Percentiles rank a stretch among this genome's conserved stretches.
These are phyloP conservation scores for Gossypium turneri DNA, from an alignment of 345 rosid species.

Conservation along the genomic window DNA sequence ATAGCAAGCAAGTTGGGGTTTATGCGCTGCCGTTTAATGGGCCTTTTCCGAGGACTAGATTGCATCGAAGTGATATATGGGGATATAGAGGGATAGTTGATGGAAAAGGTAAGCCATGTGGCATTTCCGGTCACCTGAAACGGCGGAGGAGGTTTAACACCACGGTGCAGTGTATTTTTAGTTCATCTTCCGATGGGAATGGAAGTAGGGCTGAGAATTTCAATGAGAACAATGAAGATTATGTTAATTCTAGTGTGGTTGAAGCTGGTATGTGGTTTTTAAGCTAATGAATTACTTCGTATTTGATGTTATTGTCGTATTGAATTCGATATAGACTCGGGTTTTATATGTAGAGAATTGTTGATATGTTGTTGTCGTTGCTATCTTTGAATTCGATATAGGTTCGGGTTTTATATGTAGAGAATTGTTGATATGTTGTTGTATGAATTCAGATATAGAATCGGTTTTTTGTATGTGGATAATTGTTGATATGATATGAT, in stretches of 20 bases:
- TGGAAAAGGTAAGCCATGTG: conserved; percentile 24
- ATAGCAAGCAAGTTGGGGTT: conserved; percentile 53
- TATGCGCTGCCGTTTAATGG: conserved; percentile 38
- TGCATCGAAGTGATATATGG: conserved; percentile 35
- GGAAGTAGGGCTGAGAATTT: conserved; percentile 86
- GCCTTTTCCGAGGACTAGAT: conserved; percentile 23
- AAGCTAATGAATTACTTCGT: background rate
- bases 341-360: background rate
- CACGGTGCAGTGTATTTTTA: conserved; percentile 58
- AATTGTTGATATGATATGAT: background rate
- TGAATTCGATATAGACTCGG: background rate
- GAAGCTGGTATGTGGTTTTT: conserved; percentile 70
- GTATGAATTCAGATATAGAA: background rate
- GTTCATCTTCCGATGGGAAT: conserved; percentile 80
- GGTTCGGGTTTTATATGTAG: too few species aligned
- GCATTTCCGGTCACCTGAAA: conserved; percentile 22
- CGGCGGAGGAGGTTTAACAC: conserved; percentile 24
- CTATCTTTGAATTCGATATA: background rate
- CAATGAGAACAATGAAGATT: conserved; percentile 76
- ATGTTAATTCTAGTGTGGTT: conserved; percentile 71
- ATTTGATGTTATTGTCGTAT: background rate
- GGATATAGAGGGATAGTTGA: conserved; percentile 36
- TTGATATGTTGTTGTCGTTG: background rate
- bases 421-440: background rate
- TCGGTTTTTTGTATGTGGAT: background rate